Base-by-base conservation (phyloP, 371 early-diverging fungal species). In the Coemansia sp. region DNA sequence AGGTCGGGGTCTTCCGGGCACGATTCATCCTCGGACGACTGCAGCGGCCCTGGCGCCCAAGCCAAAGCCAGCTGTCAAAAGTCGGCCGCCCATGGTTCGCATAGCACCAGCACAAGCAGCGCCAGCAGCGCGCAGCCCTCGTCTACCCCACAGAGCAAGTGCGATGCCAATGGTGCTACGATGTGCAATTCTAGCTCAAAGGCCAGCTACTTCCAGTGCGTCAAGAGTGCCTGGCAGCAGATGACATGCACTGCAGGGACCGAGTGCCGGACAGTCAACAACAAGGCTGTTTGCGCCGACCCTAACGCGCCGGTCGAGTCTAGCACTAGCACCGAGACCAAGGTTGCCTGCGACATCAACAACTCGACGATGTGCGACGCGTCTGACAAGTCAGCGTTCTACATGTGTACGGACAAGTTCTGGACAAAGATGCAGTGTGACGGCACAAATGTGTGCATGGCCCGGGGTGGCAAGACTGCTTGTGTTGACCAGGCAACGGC, bases 371-470 rank as follows among this genome's bases (percentile, higher is more conserved):
- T 65, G 70, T 74, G 75, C 33, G 66, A 69, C 14, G 53, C 39
- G 2, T 20, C 40, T 16, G 52, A 54, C 41, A 45, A 41, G 10
- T 54, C 69, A 31, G 47, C 64, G 11, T 77, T 76, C 57, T 58
- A 53, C 35, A 68, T 62, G 64, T 77, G 78, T 48, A 41, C 57
- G 5, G 58, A 63, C 39, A 63, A 61, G 40, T 54, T 36, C 31
- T 77, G 78, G 78, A 39, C 48, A 20, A 59, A 65, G 35, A 66
- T 78, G 66, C 59, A 53, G n/a, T 77, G 78, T 54, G 68, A 72
- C 3, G 72, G 63, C 34, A 47, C 16, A 43, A 77, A 77, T 30
- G 63, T 72, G 10, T 77, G 78, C 58, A 52, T 65, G 49, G 55
- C 40, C 20, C 61, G 74, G 12, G 40, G 61, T 30, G 66, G 61